A percentile compares a stretch with the other conserved stretches of the same genome.
Evolutionary conservation across 2,329 filamentous ascomycete genomes (phyloP).

Genomic region (Juglanconis juglandina): DNA sequence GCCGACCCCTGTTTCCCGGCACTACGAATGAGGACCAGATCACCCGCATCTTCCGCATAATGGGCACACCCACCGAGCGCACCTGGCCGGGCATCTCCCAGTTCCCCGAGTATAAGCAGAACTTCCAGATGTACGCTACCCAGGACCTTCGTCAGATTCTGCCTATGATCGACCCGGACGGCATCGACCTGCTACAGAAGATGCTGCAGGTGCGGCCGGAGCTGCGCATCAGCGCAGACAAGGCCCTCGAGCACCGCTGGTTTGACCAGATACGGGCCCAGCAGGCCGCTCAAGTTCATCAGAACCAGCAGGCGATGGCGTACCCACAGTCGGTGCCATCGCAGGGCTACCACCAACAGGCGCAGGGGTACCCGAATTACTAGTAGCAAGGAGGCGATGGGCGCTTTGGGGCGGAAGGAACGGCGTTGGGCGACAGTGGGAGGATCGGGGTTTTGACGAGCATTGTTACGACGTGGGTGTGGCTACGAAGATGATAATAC

Average conservation of each 20-base stretch:
- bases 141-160: slow-evolving; percentile 85
- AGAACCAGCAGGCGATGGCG: slow-evolving; percentile 36
- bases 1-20: slow-evolving; percentile 89
- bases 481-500: not conserved
- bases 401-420: not conserved
- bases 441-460: not conserved
- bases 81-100: slow-evolving; percentile 94
- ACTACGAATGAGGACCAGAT: slow-evolving; percentile 98
- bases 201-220: slow-evolving; percentile 95
- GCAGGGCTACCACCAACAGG: slow-evolving; percentile 28
- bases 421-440: not conserved
- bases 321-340: slow-evolving; percentile 37
- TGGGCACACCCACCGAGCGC: slow-evolving; percentile 94
- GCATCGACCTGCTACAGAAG: slow-evolving; percentile 79
- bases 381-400: not conserved
- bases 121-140: slow-evolving; percentile 89
- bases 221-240: slow-evolving; percentile 80
- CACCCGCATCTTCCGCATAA: slow-evolving; percentile 93
- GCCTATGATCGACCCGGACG: slow-evolving; percentile 82
- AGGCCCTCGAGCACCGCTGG: slow-evolving; percentile 88
- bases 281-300: slow-evolving; percentile 43
- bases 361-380: not conserved
- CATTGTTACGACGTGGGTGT: not conserved
- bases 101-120: slow-evolving; percentile 96
- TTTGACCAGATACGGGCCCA: slow-evolving; percentile 71